phyloP scores from a whole-genome alignment of 1,284 basidiomycete genomes.

The Phellinidium pouzarii region DNA sequence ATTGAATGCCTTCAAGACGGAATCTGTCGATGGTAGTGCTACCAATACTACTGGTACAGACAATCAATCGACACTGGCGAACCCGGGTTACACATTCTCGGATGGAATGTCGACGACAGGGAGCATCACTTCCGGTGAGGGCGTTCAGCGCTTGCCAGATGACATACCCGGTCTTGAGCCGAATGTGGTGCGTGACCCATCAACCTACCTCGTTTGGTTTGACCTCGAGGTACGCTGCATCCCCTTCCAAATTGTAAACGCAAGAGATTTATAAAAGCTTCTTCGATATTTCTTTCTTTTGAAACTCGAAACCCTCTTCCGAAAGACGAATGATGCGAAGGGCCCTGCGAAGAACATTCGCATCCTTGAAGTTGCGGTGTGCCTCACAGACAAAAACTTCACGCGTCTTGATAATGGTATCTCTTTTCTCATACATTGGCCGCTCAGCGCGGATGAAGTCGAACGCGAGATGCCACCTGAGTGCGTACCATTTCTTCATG shows the following conservation, averaged over 20 bases:
- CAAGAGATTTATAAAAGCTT: background rate
- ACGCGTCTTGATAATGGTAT: slow-evolving; percentile 9
- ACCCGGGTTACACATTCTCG: slow-evolving; percentile 2
- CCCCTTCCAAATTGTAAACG: background rate
- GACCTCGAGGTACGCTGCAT: slow-evolving; percentile 14
- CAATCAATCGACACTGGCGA: background rate
- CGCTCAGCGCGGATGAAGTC: slow-evolving; percentile 4
- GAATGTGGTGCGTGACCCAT: slow-evolving; percentile 5
- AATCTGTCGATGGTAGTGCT: background rate
- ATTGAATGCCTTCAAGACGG: background rate
- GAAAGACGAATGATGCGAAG: slow-evolving; percentile 14
- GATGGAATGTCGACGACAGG: slow-evolving; percentile 3
- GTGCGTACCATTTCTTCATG: background rate
- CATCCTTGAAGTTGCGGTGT: slow-evolving; percentile 17
- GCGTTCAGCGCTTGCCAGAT: background rate
- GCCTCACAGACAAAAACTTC: slow-evolving; percentile 17
- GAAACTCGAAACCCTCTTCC: too few species aligned
- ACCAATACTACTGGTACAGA: background rate
- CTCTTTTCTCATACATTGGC: slow-evolving; percentile 18
- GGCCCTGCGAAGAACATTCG: slow-evolving; percentile 6
- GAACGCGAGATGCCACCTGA: slow-evolving; percentile 6
- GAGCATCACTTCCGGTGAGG: background rate
- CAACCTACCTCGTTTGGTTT: slow-evolving; percentile 16
- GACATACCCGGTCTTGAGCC: background rate
- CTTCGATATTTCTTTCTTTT: background rate